These are phyloP conservation scores for Xylariaceae sp. DNA, from an alignment of 2,329 filamentous ascomycete species.

Conservation along the genomic window DNA sequence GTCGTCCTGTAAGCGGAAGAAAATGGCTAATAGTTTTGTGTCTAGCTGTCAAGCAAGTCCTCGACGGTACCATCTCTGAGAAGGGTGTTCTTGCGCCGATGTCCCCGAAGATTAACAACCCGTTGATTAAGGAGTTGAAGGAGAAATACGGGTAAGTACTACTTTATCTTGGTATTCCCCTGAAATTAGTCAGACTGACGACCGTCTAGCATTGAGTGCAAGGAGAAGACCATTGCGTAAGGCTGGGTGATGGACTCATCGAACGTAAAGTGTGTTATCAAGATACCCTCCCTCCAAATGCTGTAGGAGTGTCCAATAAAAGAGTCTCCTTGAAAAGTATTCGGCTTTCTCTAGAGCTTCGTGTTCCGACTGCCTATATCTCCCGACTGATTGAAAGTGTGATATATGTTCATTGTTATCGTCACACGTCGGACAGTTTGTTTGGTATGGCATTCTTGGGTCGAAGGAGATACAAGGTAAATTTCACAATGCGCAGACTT, in stretches of 20 bases:
- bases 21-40: not conserved
- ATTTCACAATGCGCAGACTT: no score
- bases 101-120: slow-evolving; percentile 60
- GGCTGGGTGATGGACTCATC: not conserved
- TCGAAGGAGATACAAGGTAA: no score
- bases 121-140: slow-evolving; percentile 55
- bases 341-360: no score
- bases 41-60: slow-evolving; percentile 63
- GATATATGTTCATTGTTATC: no score
- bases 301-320: not conserved
- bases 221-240: slow-evolving; percentile 20
- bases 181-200: slow-evolving; percentile 36
- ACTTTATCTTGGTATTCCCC: not conserved
- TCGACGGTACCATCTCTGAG: slow-evolving; percentile 66
- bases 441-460: no score
- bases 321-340: not conserved
- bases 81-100: slow-evolving; percentile 76
- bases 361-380: no score
- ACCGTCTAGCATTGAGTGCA: slow-evolving; percentile 43
- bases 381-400: no score
- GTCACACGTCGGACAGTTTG: no score
- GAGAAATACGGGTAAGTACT: slow-evolving; percentile 33
- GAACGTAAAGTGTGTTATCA: not conserved
- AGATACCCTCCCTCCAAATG: not conserved
- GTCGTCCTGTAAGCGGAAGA: not conserved